These are phyloP conservation scores for Candida nonsorbophila DNA, from an alignment of 805 yeast species.

Conservation along the genomic window DNA sequence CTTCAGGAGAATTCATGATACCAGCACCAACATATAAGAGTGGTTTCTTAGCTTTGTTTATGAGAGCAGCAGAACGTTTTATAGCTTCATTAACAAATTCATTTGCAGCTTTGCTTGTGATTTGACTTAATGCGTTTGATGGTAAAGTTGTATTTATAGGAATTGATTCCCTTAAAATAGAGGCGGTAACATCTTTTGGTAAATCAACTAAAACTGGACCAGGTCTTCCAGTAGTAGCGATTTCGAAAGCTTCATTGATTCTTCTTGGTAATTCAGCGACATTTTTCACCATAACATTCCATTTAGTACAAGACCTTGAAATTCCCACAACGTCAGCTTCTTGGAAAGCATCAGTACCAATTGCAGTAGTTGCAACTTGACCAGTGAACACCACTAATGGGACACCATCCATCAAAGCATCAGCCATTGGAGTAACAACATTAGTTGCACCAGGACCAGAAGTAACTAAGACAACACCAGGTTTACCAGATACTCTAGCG, in stretches of 20 bases:
- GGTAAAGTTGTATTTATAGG: slow-evolving; percentile 80
- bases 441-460: slow-evolving; percentile 99
- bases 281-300: slow-evolving; percentile 98
- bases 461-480: slow-evolving; percentile 97
- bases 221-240: slow-evolving; percentile 93
- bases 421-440: slow-evolving; percentile 97
- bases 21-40: slow-evolving; percentile 92
- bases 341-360: slow-evolving; percentile 98
- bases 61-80: slow-evolving; percentile 67
- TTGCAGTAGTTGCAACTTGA: slow-evolving; percentile 92
- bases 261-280: slow-evolving; percentile 93
- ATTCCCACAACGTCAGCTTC: slow-evolving; percentile 98
- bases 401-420: slow-evolving; percentile 94
- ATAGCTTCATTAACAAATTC: slow-evolving; percentile 74
- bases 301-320: slow-evolving; percentile 94
- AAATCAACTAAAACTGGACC: slow-evolving; percentile 97
- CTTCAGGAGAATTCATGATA: slow-evolving; percentile 70
- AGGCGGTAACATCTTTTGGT: slow-evolving; percentile 97
- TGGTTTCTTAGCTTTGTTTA: slow-evolving; percentile 83
- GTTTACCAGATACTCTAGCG: slow-evolving; percentile 91
- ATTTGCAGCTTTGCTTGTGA: slow-evolving; percentile 65
- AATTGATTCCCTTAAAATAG: slow-evolving; percentile 78
- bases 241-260: slow-evolving; percentile 96
- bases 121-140: slow-evolving; percentile 59
- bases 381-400: slow-evolving; percentile 97